A percentile compares a stretch with the other conserved stretches of the same genome.
Evolutionary conservation across 2,329 filamentous ascomycete species (phyloP).

Genomic region (Aspergillus fructus): DNA sequence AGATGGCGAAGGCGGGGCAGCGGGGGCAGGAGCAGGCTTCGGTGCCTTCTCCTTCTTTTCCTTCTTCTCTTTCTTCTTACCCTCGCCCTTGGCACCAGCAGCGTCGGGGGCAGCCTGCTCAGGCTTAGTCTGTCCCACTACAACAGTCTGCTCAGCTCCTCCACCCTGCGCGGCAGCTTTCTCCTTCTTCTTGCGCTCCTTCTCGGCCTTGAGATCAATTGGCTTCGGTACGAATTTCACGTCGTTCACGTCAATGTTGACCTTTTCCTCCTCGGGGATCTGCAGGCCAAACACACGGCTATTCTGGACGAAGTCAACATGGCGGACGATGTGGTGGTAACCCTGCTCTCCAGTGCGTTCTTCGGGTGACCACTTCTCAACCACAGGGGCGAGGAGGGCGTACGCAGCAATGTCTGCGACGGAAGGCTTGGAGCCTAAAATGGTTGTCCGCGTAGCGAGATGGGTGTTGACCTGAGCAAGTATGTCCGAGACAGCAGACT

Average conservation of each 20-base stretch:
- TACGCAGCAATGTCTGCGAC: conserved; percentile 84
- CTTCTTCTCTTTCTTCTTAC: conserved; percentile 55
- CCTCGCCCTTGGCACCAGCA: conserved; percentile 40
- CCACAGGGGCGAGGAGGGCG: conserved; percentile 71
- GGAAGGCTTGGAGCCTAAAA: conserved; percentile 86
- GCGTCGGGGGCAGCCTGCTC: conserved; percentile 52
- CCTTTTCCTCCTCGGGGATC: conserved; percentile 70
- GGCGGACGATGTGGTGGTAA: conserved; percentile 85
- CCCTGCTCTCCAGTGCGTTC: conserved; percentile 87
- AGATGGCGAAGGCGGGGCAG: conserved; percentile 75
- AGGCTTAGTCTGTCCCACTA: conserved; percentile 40
- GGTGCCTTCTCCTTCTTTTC: conserved; percentile 71
- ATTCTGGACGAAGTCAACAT: conserved; percentile 94
- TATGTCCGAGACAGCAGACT: conserved; percentile 59
- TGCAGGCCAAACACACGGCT: conserved; percentile 68
- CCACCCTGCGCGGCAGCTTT: conserved; percentile 57
- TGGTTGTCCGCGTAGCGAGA: conserved; percentile 81
- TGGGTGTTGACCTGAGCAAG: conserved; percentile 81
- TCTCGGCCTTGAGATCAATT: conserved; percentile 89
- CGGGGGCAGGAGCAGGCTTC: conserved; percentile 68
- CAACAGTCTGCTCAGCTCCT: conserved; percentile 34
- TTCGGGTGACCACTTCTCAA: conserved; percentile 77
- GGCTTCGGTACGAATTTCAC: conserved; percentile 86
- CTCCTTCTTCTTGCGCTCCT: conserved; percentile 95
- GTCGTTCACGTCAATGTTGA: conserved; percentile 74